Evolutionary conservation across 192 early-diverging fungal species (phyloP), one percentile per base, ranked within the genome.

Genomic region (Coemansia sp.): DNA sequence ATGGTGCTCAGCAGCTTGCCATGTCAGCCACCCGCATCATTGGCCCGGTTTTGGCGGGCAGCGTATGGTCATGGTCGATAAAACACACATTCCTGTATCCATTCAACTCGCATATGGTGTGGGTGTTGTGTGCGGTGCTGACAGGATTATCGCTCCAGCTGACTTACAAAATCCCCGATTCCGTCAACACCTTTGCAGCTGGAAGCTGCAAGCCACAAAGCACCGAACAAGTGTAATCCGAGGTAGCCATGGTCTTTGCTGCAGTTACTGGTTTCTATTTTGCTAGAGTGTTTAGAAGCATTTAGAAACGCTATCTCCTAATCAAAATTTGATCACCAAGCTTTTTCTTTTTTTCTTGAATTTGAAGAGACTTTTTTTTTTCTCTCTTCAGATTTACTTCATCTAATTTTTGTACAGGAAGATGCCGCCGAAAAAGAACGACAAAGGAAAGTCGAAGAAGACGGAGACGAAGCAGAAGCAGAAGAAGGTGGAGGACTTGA

Each of bases 401-500:
- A 39, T 37, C 11, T 47, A 61, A 20, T n/a, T 54, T 58, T 65
- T 30, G 36, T 39, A 31, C 15, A 38, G 42, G 39, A 49, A 28
- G 44, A 94, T 93, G 91, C 91, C 90, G 23, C 90, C 89, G 57
- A 91, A 93, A 61, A 83, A 84, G 55, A 33, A 26, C n/a, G 54
- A 42, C 28, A 79, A 81, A 13, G 63, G 66, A 39, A 21, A 16
- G 58, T 72, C 78, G 30, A 73, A 67, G 16, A 88, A 89, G 62
- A 65, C 75, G n/a, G 79, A 80, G 16, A 61, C 81, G 40, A 86
- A 81, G 60, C 81, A 80, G 21, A 91, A 91, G 78, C 83, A 86
- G 56, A 91, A 96, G 82, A 61, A 77, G 33, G 85, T 90, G 53
- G 95, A 95, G 64, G 95, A 98, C 80, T 94, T 94, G 84, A 97